Conservation (phyloP, 257 asterid genomes). For the Solanum piurae region DNA sequence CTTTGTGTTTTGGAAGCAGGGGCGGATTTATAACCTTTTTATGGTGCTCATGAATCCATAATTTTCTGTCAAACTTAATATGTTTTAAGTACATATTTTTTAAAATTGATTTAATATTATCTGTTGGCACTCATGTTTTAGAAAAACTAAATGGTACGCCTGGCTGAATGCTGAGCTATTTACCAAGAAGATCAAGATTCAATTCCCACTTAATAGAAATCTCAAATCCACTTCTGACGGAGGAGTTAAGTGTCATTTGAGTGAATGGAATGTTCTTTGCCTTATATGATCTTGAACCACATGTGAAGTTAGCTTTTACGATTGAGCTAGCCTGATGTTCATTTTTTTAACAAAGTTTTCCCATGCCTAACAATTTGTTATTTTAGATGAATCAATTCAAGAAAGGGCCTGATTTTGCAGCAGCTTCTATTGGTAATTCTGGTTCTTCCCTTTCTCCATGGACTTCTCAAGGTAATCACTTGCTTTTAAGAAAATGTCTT, state of each 20-base stretch:
- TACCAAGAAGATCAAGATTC: background rate
- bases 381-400: constrained; percentile 10
- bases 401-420: constrained; percentile 67
- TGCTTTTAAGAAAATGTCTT: background rate
- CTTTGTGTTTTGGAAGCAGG: background rate
- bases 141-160: background rate
- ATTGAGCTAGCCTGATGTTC: background rate
- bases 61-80: too few species aligned
- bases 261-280: background rate
- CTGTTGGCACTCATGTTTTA: background rate
- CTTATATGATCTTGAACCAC: background rate
- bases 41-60: background rate
- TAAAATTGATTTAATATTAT: background rate
- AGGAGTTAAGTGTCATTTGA: background rate
- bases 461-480: constrained; percentile 55
- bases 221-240: background rate
- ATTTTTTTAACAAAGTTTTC: background rate
- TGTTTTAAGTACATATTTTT: background rate
- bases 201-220: background rate
- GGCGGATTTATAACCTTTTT: background rate
- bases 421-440: constrained; percentile 46
- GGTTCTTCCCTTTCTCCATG: constrained; percentile 63
- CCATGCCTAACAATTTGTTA: background rate
- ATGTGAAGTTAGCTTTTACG: background rate
- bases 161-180: background rate